phyloP scores from a whole-genome alignment of 257 asterid genomes.

The Nicotiana undulata region DNA sequence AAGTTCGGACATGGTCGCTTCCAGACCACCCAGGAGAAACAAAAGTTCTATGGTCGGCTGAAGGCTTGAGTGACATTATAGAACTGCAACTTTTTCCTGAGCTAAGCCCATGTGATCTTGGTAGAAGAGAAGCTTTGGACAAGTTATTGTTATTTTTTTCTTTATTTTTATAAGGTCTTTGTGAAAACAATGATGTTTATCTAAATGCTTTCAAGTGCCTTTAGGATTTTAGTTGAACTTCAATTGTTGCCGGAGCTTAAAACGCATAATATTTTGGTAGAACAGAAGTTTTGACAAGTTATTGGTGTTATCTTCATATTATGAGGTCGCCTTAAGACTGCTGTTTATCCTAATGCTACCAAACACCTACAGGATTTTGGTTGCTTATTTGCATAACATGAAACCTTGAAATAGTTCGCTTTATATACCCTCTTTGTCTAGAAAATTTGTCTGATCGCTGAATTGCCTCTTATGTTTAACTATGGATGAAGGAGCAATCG shows the following conservation, averaged over 20 bases:
- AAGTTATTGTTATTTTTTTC: background rate
- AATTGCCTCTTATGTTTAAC: background rate
- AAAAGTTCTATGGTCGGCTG: conserved; percentile 33
- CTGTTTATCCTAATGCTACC: background rate
- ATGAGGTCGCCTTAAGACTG: background rate
- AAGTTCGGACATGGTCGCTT: conserved; percentile 55
- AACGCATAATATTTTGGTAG: background rate
- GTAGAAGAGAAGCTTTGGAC: background rate
- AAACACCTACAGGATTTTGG: background rate
- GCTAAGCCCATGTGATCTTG: background rate
- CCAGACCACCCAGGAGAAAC: conserved; percentile 49
- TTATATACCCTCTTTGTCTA: background rate
- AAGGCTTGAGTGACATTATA: conserved; percentile 24
- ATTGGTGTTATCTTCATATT: background rate
- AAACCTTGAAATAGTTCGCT: too few relatives aligned
- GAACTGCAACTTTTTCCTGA: background rate
- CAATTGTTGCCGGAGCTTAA: background rate
- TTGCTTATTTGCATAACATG: background rate
- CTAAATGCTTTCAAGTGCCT: background rate
- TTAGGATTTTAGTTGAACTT: background rate
- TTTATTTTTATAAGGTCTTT: background rate
- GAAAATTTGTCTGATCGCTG: background rate
- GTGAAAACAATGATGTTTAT: background rate
- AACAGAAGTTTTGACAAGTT: background rate
- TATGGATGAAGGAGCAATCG: too few relatives aligned